phyloP scores from a whole-genome alignment of 352 stramenopile genomes.

The Phytophthora pseudosyringae region DNA sequence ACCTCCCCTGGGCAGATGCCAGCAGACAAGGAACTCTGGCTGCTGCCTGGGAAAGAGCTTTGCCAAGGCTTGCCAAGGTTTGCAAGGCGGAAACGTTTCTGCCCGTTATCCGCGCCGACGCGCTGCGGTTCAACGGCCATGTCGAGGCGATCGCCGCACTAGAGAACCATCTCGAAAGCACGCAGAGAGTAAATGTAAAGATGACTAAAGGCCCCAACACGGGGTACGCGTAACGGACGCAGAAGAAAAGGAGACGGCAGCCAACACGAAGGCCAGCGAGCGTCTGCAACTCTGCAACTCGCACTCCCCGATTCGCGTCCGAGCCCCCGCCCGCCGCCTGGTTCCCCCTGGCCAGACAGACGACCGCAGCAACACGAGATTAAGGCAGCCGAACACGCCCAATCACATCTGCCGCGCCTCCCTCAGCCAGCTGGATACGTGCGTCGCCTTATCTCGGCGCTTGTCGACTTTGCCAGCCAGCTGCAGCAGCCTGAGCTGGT shows the following conservation, averaged over 20 bases:
- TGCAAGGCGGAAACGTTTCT: not conserved
- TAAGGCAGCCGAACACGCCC: slow-evolving; percentile 14
- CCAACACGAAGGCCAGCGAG: slow-evolving; percentile 7
- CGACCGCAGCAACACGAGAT: slow-evolving; percentile 15
- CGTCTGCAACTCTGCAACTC: slow-evolving; percentile 3
- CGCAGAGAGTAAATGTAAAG: slow-evolving; percentile 8
- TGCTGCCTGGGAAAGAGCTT: too few relatives aligned
- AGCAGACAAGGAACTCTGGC: too few relatives aligned
- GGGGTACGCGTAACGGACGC: slow-evolving; percentile 12
- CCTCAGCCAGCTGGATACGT: slow-evolving; percentile 8
- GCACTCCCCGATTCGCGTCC: slow-evolving; percentile 20
- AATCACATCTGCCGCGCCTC: slow-evolving; percentile 5
- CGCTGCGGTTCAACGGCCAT: slow-evolving; percentile 22
- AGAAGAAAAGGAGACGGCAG: slow-evolving; percentile 15
- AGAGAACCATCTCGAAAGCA: slow-evolving; percentile 9
- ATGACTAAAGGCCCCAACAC: not conserved
- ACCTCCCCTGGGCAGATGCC: too few relatives aligned
- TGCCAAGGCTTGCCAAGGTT: not conserved
- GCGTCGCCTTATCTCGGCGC: slow-evolving; percentile 11
- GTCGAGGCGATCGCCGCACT: not conserved
- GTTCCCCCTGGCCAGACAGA: slow-evolving; percentile 3
- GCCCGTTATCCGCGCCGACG: slow-evolving; percentile 13
- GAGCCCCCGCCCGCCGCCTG: not conserved
- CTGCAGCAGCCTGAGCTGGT: slow-evolving; percentile 17
- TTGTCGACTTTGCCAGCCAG: slow-evolving; percentile 9